Conservation (phyloP, 2,329 filamentous ascomycete genomes). For the Rhynchosporium secalis region DNA sequence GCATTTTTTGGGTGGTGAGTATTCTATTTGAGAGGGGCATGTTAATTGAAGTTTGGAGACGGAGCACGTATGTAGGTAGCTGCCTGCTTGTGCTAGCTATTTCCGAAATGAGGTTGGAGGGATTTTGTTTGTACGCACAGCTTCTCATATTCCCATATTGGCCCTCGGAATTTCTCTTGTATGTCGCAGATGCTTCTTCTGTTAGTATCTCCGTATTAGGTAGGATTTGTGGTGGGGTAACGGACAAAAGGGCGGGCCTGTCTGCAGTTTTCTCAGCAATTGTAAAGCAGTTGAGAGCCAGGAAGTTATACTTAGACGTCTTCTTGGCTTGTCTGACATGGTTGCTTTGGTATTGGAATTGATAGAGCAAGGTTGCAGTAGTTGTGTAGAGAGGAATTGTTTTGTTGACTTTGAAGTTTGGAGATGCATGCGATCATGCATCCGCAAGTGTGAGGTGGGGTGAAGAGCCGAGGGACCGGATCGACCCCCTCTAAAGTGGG, state of each 20-base stretch:
- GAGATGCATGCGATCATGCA: not conserved
- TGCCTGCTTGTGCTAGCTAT: slow-evolving; percentile 5
- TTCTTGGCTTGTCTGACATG: slow-evolving; percentile 26
- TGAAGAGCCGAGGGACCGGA: slow-evolving; percentile 2
- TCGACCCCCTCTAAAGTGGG: not conserved
- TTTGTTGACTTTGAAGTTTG: not conserved
- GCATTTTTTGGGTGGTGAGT: slow-evolving; percentile 66
- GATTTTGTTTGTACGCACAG: slow-evolving; percentile 53
- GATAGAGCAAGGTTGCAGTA: not conserved
- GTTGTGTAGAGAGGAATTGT: not conserved
- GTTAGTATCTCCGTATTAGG: not conserved
- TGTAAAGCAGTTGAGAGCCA: not conserved
- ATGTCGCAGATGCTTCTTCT: slow-evolving; percentile 79
- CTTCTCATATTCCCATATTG: slow-evolving; percentile 82
- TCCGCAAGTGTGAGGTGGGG: not conserved
- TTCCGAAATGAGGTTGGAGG: slow-evolving; percentile 8
- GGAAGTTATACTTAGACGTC: slow-evolving; percentile 25
- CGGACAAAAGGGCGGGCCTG: slow-evolving; percentile 33
- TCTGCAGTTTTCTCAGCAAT: slow-evolving; percentile 17
- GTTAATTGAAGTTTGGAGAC: not conserved
- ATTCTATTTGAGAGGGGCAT: slow-evolving; percentile 48
- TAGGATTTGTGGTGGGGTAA: slow-evolving; percentile 1
- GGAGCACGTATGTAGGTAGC: too few relatives aligned
- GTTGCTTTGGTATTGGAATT: not conserved
- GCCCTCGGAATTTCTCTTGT: slow-evolving; percentile 85